Base-by-base conservation (phyloP, 169 alveolate species). In the Plasmodium gonderi region DNA sequence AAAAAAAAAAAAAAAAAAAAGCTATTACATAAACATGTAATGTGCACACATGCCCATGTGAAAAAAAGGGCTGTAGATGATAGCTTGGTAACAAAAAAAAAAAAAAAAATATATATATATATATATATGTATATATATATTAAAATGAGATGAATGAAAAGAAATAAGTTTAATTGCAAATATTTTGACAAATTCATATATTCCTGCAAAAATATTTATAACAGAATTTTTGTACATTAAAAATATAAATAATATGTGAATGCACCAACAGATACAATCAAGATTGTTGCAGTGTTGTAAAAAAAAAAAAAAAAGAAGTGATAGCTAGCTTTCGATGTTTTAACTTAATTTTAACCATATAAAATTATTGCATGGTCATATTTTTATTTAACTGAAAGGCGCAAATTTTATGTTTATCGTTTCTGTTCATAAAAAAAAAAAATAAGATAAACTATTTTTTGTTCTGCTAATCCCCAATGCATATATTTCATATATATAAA, bases 251-350 rank as follows among this genome's bases (percentile, higher is more conserved):
- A 83, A 47, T 60, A 83, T 38, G 65, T 44, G 67, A 85, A 74
- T 54, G 78, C 92, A 85, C 87, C 60, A 64, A 72, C 72, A 51
- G 87, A 26, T 38, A 74, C 78, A 44, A 44, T 11, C 65, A 85
- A 85, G 79, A 60, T 36, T 80, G 69, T 85, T 74, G 85, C 92
- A 85, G 40, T 74, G 92, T 85, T 85, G 92, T 85, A 85, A 85
- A 85, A 85, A 85, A 85, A 85, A 85, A 69, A 83, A 83, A 83
- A 68, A 85, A 74, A 54, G 20, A 74, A 74, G 67, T n/a, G 14
- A 75, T 85, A 47, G 92, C 92, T 85, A 85, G 92, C 92, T 85
- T 85, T 72, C 40, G 65, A 23, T 85, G n/a, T n/a, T 82, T 31
- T 72, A 33, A 75, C 74, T 67, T 81, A 49, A 51, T 85, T 81